A percentile compares a stretch with the other conserved stretches of the same genome.
Conservation (phyloP, 83 land plant species). For the Picea engelmannii region DNA sequence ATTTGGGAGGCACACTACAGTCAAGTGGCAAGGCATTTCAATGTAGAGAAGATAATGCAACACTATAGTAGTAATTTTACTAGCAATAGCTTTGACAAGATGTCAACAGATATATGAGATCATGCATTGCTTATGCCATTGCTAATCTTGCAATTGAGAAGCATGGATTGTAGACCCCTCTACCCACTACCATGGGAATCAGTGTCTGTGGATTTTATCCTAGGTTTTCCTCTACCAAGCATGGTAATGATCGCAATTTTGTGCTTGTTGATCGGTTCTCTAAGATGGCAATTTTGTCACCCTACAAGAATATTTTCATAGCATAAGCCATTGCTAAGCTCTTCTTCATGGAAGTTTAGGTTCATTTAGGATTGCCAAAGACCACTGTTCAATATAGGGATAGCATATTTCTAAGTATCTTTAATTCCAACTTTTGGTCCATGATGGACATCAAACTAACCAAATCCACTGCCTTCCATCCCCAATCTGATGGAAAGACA, state of each 20-base stretch:
- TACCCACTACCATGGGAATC: too few species aligned
- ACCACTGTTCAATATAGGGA: neutral
- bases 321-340: neutral
- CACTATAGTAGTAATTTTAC: too few species aligned
- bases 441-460: too few species aligned
- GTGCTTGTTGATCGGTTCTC: slow-evolving; percentile 8
- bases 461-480: too few species aligned
- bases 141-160: neutral
- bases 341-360: neutral
- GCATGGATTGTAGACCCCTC: too few species aligned
- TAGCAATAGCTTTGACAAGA: neutral
- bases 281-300: neutral
- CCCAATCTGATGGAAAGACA: too few species aligned
- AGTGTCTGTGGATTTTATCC: neutral
- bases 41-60: neutral
- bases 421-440: too few species aligned
- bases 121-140: neutral
- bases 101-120: neutral
- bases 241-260: neutral
- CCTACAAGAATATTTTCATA: neutral
- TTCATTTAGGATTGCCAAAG: neutral
- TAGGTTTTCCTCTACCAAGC: neutral
- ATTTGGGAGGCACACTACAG: too few species aligned
- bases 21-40: neutral
- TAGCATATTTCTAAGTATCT: too few species aligned